Evolutionary conservation across 2,329 filamentous ascomycete genomes (phyloP).

Genomic region (Phyllosticta paracitricarpa): DNA sequence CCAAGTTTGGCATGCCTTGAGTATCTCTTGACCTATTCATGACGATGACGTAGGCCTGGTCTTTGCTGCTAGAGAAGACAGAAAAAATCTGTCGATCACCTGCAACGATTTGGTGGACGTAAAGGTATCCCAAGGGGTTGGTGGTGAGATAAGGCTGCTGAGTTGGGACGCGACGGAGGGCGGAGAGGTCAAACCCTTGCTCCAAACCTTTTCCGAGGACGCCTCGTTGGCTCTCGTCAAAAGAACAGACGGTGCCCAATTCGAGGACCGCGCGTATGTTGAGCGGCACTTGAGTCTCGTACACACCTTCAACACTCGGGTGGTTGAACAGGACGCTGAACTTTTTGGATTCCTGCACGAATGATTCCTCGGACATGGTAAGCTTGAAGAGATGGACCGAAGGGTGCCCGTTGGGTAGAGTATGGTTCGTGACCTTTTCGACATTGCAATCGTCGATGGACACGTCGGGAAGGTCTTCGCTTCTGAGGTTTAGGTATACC

Average conservation of each 20-base stretch:
- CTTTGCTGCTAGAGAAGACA: constrained; percentile 72
- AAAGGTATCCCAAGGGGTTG: constrained; percentile 70
- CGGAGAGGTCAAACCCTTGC: constrained; percentile 78
- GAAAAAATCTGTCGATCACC: constrained; percentile 91
- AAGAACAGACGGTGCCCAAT: constrained; percentile 82
- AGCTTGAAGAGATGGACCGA: constrained; percentile 93
- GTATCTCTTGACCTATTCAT: constrained; percentile 71
- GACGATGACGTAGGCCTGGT: constrained; percentile 79
- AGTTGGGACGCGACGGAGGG: constrained; percentile 56
- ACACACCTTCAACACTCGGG: constrained; percentile 90
- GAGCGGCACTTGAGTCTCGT: constrained; percentile 85
- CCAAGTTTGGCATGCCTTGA: constrained; percentile 81
- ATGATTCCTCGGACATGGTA: constrained; percentile 78
- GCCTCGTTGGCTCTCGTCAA: constrained; percentile 82
- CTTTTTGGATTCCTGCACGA: constrained; percentile 74
- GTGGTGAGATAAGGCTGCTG: constrained; percentile 69
- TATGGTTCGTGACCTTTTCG: constrained; percentile 88
- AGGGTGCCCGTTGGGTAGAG: constrained; percentile 86
- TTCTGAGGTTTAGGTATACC: constrained; percentile 85
- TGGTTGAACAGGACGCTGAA: constrained; percentile 80
- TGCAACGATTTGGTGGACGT: constrained; percentile 83
- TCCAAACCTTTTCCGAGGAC: constrained; percentile 89
- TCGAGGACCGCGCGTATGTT: constrained; percentile 80
- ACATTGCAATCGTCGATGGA: constrained; percentile 77
- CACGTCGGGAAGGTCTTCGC: constrained; percentile 77